phyloP scores from a whole-genome alignment of 148 eudicot genomes.

The Spergularia bocconei region DNA sequence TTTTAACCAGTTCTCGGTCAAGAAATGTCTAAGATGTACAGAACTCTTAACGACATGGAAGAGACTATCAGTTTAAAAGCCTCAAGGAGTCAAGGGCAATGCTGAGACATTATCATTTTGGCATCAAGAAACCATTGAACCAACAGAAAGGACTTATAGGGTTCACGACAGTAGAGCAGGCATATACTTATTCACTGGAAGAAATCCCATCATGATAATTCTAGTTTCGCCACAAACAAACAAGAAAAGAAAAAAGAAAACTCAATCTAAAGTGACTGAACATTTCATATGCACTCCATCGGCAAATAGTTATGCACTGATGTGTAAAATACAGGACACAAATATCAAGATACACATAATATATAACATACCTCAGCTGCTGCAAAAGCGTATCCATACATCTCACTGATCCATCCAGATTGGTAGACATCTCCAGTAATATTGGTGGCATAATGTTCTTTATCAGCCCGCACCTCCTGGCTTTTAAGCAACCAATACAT shows the following conservation, averaged over 20 bases:
- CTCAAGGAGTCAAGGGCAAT: no score
- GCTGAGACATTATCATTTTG: background rate
- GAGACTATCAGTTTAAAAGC: no score
- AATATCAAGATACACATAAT: background rate
- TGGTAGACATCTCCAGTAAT: slow-evolving; percentile 84
- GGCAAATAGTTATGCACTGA: background rate
- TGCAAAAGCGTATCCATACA: slow-evolving; percentile 94
- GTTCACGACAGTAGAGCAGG: no score
- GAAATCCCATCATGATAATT: background rate
- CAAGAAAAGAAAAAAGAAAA: no score
- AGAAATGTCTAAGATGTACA: no score
- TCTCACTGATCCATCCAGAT: slow-evolving; percentile 97
- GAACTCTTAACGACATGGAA: no score
- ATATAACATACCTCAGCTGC: slow-evolving; percentile 80
- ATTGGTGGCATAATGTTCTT: slow-evolving; percentile 71
- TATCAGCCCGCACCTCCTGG: slow-evolving; percentile 90
- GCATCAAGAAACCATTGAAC: background rate
- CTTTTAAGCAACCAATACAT: slow-evolving; percentile 83
- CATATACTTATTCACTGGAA: background rate
- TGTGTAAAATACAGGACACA: background rate
- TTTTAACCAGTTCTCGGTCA: no score
- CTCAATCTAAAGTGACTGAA: background rate
- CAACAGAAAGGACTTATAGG: background rate
- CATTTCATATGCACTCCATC: background rate
- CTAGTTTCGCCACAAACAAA: no score